A percentile compares a stretch with the other conserved stretches of the same genome.
Evolutionary conservation across 768 basidiomycete species (phyloP).

Genomic region (Ramaria sp.): DNA sequence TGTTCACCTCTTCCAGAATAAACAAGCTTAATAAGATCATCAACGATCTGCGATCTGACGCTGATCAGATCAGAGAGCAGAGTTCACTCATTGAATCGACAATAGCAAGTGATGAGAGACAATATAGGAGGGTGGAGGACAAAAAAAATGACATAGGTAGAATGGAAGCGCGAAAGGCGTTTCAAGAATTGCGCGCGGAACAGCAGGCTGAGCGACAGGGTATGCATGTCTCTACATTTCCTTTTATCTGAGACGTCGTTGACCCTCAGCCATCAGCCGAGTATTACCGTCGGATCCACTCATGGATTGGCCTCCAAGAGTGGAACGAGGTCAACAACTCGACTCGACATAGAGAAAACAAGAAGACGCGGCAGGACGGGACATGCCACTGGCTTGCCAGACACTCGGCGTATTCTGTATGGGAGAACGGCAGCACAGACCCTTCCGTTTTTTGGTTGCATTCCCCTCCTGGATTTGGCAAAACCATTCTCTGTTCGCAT

Average conservation of each 20-base stretch:
- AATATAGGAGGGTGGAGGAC: neutral
- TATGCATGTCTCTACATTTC: neutral
- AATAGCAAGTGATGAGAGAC: neutral
- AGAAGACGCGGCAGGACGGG: neutral
- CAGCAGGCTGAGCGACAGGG: neutral
- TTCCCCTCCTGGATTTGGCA: neutral
- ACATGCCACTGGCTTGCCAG: conserved; percentile 1
- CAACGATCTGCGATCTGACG: neutral
- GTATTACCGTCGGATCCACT: neutral
- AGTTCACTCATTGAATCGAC: neutral
- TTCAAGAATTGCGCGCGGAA: neutral
- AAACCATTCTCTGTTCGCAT: neutral
- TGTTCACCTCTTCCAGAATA: neutral
- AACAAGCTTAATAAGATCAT: neutral
- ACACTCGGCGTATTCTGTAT: neutral
- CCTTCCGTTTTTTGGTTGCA: neutral
- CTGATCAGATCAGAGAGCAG: neutral
- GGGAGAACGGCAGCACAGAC: neutral
- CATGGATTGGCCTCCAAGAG: neutral
- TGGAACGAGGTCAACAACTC: neutral
- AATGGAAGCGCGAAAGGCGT: neutral
- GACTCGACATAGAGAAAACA: neutral
- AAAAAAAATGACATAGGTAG: neutral
- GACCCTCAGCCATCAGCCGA: neutral
- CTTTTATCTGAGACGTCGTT: neutral